Evolutionary conservation across 2,329 filamentous ascomycete genomes (phyloP).

Genomic region (Colletotrichum sp.): DNA sequence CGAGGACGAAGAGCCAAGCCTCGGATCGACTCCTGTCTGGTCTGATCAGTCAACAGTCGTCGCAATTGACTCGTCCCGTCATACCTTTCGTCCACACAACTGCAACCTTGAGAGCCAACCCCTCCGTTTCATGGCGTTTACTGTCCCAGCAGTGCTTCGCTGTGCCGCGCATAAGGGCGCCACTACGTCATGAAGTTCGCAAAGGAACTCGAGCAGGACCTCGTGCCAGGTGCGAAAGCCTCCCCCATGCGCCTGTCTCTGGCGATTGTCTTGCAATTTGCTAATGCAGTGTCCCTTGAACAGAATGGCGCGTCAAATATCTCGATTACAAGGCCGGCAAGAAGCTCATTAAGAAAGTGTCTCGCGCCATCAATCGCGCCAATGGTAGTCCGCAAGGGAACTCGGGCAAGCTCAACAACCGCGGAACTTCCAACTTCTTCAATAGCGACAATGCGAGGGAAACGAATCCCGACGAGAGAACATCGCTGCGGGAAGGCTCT

Average conservation of each 20-base stretch:
- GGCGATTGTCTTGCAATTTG: background rate
- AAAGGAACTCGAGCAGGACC: slow-evolving; percentile 83
- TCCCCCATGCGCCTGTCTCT: background rate
- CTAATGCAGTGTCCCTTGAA: background rate
- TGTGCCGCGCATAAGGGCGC: background rate
- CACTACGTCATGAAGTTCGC: slow-evolving; percentile 65
- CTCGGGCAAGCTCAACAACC: background rate
- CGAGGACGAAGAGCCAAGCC: background rate
- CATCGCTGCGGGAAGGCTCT: slow-evolving; percentile 28
- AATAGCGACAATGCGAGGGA: background rate
- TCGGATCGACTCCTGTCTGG: background rate
- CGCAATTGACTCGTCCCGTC: background rate
- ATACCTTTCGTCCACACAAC: background rate
- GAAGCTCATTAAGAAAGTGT: slow-evolving; percentile 87
- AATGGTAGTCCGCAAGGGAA: slow-evolving; percentile 3
- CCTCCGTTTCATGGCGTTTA: slow-evolving; percentile 5
- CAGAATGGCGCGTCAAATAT: slow-evolving; percentile 93
- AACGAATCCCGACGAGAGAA: slow-evolving; percentile 23
- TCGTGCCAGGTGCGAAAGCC: slow-evolving; percentile 72
- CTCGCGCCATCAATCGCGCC: slow-evolving; percentile 71
- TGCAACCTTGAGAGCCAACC: background rate
- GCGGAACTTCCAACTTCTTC: background rate
- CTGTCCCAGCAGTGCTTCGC: background rate
- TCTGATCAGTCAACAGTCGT: background rate
- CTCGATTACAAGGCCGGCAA: slow-evolving; percentile 96